These are phyloP conservation scores for Cercospora sesami DNA, from an alignment of 2,329 filamentous ascomycete species.

Conservation along the genomic window DNA sequence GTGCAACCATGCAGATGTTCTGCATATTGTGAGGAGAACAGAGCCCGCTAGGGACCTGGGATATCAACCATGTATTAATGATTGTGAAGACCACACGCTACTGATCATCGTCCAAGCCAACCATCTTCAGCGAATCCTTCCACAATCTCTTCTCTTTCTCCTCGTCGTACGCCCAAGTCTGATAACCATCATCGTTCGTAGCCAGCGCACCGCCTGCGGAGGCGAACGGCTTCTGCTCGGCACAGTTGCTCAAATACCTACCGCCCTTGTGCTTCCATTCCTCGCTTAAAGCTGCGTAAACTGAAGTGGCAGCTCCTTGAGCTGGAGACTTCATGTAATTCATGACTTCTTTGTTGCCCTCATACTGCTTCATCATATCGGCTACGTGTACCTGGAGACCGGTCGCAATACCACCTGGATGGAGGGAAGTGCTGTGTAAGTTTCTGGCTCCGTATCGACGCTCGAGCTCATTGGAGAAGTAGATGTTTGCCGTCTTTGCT, in stretches of 20 bases:
- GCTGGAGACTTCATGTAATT: conserved; percentile 37
- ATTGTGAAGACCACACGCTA: not conserved
- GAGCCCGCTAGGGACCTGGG: too few relatives aligned
- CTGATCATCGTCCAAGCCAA: conserved; percentile 19
- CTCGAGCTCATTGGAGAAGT: conserved; percentile 54
- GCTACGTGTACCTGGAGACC: conserved; percentile 25
- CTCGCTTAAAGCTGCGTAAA: conserved; percentile 47
- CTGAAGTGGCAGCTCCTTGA: conserved; percentile 53
- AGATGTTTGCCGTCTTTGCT: conserved; percentile 55
- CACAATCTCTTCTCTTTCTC: conserved; percentile 46
- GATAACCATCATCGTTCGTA: conserved; percentile 39
- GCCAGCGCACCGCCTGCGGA: conserved; percentile 13
- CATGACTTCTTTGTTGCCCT: conserved; percentile 20
- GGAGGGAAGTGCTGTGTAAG: conserved; percentile 48
- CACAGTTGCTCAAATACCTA: conserved; percentile 32
- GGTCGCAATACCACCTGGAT: conserved; percentile 50
- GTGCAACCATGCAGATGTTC: too few relatives aligned
- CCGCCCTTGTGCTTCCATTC: conserved; percentile 43
- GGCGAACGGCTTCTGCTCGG: conserved; percentile 37
- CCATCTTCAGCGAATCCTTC: conserved; percentile 32
- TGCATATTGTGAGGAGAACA: too few relatives aligned
- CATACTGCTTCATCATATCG: conserved; percentile 24
- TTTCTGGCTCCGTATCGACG: conserved; percentile 48
- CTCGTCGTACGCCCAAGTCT: conserved; percentile 41
- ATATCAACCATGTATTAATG: too few relatives aligned